Conservation (phyloP, 257 asterid genomes). For the Solanum rostratum region DNA sequence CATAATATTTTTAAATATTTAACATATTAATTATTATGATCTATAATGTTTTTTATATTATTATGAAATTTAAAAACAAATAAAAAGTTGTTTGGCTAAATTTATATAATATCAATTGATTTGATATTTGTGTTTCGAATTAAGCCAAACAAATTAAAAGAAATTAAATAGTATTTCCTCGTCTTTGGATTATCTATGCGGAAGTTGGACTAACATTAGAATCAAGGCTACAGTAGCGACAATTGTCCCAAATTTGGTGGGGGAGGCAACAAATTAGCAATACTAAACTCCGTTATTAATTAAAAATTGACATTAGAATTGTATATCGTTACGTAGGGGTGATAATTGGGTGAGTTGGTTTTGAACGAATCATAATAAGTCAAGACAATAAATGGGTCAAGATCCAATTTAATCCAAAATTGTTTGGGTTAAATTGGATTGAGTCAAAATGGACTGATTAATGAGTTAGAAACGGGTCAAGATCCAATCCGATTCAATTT, state of each 20-base stretch:
- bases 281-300: background rate
- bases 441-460: too few relatives aligned
- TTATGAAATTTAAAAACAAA: too few relatives aligned
- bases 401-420: too few relatives aligned
- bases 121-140: background rate
- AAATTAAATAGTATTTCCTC: background rate
- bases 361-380: too few relatives aligned
- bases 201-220: background rate
- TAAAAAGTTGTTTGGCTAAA: background rate
- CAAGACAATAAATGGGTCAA: too few relatives aligned
- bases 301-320: background rate
- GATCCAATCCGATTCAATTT: too few relatives aligned
- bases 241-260: background rate
- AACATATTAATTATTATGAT: background rate
- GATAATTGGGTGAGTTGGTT: too few relatives aligned
- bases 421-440: too few relatives aligned
- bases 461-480: too few relatives aligned
- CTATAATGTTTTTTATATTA: background rate
- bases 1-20: background rate
- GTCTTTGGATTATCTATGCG: background rate
- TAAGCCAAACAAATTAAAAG: background rate
- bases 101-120: background rate
- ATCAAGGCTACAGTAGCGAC: background rate
- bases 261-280: background rate
- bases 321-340: too few relatives aligned